phyloP scores from a whole-genome alignment of 2,329 filamentous ascomycete genomes.

The Trichocomaceae sp. region DNA sequence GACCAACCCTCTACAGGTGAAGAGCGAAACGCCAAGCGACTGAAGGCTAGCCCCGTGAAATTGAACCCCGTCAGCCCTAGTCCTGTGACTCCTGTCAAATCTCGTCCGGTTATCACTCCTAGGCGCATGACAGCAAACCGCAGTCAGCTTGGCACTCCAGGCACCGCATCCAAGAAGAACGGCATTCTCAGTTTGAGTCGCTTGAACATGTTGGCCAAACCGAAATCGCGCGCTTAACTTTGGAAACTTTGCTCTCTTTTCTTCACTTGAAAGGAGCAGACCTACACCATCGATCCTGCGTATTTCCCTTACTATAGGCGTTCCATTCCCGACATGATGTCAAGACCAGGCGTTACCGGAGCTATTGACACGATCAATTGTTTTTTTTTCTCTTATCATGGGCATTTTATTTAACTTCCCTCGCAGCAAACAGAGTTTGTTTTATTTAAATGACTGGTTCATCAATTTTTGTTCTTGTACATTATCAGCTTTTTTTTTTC shows the following conservation, averaged over 20 bases:
- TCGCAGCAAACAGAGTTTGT: neutral
- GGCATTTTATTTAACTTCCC: neutral
- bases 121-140: slow-evolving; percentile 21
- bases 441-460: neutral
- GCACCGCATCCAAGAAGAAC: slow-evolving; percentile 25
- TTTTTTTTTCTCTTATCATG: neutral
- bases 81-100: slow-evolving; percentile 32
- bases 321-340: neutral
- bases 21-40: slow-evolving; percentile 30
- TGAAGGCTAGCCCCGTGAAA: slow-evolving; percentile 24
- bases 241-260: neutral
- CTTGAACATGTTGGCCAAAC: slow-evolving; percentile 43
- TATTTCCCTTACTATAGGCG: neutral
- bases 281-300: neutral
- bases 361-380: neutral
- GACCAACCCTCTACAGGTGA: slow-evolving; percentile 16
- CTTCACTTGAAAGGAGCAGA: too few relatives aligned
- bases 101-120: slow-evolving; percentile 21
- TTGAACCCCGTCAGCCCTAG: slow-evolving; percentile 23
- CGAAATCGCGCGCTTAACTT: slow-evolving; percentile 34
- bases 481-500: neutral
- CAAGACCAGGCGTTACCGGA: neutral
- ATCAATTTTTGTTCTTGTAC: neutral
- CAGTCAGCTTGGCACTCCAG: slow-evolving; percentile 25
- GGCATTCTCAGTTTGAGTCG: slow-evolving; percentile 39